Conservation (phyloP, 2,329 filamentous ascomycete genomes). For the Trichoderma koningii region DNA sequence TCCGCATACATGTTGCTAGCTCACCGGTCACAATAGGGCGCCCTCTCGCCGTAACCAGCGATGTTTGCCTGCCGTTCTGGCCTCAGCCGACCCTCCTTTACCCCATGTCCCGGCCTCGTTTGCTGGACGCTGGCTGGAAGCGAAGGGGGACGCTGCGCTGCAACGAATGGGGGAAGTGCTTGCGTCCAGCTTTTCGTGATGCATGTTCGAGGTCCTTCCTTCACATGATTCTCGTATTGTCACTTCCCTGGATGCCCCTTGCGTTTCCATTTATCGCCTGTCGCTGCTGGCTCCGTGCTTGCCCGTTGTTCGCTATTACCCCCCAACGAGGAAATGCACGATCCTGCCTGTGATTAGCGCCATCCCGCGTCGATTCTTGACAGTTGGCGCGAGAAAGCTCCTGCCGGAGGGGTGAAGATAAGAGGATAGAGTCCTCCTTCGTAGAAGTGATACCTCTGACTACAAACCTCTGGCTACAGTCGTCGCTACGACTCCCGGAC, state of each 20-base stretch:
- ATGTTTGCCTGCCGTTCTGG: neutral
- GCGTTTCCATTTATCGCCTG: neutral
- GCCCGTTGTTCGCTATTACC: neutral
- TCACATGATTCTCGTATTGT: conserved; percentile 14
- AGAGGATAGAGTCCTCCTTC: neutral
- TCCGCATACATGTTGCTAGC: conserved; percentile 16
- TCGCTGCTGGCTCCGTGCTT: neutral
- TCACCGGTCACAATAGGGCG: conserved; percentile 12
- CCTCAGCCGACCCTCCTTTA: conserved; percentile 19
- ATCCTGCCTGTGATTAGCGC: conserved; percentile 17
- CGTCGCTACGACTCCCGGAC: neutral
- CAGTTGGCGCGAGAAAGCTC: neutral
- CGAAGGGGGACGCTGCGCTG: neutral
- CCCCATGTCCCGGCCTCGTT: conserved; percentile 2
- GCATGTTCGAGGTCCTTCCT: conserved; percentile 5
- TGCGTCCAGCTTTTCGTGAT: conserved; percentile 10
- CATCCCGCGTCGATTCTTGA: neutral
- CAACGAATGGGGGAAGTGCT: conserved; percentile 3
- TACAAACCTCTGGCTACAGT: neutral
- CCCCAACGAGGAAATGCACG: neutral
- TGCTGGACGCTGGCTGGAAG: conserved; percentile 1
- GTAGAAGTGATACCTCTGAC: too few relatives aligned
- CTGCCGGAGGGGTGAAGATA: neutral
- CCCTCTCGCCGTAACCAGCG: neutral
- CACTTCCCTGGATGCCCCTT: neutral